A percentile compares a stretch with the other conserved stretches of the same genome.
These are phyloP conservation scores for Boletus smithii DNA, from an alignment of 1,284 basidiomycete species.

Conservation along the genomic window DNA sequence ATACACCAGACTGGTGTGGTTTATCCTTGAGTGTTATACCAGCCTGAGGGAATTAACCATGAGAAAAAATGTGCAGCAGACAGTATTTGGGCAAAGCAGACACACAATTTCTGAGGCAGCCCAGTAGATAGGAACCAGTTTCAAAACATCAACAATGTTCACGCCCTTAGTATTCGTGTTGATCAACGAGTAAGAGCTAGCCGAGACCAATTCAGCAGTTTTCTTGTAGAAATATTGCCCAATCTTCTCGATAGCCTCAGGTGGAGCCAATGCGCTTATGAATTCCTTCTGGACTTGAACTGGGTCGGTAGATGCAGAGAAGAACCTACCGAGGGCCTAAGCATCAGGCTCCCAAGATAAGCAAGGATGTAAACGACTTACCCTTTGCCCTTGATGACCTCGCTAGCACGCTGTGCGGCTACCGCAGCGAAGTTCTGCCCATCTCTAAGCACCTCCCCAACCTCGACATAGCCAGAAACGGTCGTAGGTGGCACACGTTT, in stretches of 20 bases:
- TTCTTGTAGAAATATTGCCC: constrained; percentile 59
- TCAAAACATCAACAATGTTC: constrained; percentile 74
- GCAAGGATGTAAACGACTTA: constrained; percentile 28
- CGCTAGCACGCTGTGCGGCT: constrained; percentile 47
- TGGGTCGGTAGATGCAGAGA: constrained; percentile 51
- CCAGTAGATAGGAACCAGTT: constrained; percentile 64
- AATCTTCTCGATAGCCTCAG: constrained; percentile 48
- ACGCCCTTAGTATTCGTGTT: constrained; percentile 50
- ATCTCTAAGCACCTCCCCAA: constrained; percentile 52
- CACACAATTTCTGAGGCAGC: constrained; percentile 64
- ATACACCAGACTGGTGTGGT: constrained; percentile 49
- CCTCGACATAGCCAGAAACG: constrained; percentile 49
- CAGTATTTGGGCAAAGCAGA: constrained; percentile 4
- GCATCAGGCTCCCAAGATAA: neutral
- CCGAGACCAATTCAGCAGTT: constrained; percentile 53
- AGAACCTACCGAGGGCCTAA: constrained; percentile 38
- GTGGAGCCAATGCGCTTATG: constrained; percentile 43
- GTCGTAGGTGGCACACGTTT: constrained; percentile 25
- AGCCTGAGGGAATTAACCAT: constrained; percentile 41
- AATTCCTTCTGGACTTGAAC: constrained; percentile 50
- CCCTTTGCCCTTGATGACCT: constrained; percentile 59
- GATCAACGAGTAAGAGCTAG: constrained; percentile 52
- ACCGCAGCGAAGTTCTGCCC: constrained; percentile 44
- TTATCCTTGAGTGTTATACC: constrained; percentile 71
- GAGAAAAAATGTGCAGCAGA: neutral